phyloP scores from a whole-genome alignment of 257 asterid genomes.

The Verbena officinalis region DNA sequence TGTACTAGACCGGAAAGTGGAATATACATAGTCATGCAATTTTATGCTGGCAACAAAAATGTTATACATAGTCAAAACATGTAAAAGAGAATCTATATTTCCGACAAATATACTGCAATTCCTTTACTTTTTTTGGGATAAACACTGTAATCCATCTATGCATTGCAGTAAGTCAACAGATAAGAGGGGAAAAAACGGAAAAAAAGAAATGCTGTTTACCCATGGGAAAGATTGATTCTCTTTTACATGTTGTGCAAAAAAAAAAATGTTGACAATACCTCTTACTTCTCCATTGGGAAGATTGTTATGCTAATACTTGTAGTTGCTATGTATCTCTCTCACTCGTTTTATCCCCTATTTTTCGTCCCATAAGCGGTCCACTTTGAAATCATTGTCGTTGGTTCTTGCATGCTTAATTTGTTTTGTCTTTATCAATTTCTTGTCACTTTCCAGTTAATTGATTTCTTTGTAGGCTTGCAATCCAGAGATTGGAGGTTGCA shows the following conservation, averaged over 20 bases:
- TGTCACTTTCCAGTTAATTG: constrained; percentile 29
- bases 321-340: background rate
- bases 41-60: background rate
- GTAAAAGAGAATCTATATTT: too few species aligned
- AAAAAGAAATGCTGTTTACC: background rate
- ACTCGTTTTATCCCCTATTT: background rate
- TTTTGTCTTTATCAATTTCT: constrained; percentile 11
- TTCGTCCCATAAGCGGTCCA: too few species aligned
- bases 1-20: background rate
- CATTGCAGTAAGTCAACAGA: too few species aligned
- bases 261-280: constrained; percentile 12
- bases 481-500: constrained; percentile 87
- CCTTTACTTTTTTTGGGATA: too few species aligned
- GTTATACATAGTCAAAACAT: background rate
- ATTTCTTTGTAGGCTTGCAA: constrained; percentile 66
- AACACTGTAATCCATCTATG: too few species aligned
- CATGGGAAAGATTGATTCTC: constrained; percentile 3
- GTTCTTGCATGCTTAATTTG: constrained; percentile 18
- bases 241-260: too few species aligned
- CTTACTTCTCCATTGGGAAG: constrained; percentile 16
- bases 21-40: background rate
- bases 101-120: too few species aligned
- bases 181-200: too few species aligned
- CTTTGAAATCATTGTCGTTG: constrained; percentile 2
- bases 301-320: constrained; percentile 4